Conservation (phyloP, 2,329 filamentous ascomycete genomes). For the Ceratocystis papillata region DNA sequence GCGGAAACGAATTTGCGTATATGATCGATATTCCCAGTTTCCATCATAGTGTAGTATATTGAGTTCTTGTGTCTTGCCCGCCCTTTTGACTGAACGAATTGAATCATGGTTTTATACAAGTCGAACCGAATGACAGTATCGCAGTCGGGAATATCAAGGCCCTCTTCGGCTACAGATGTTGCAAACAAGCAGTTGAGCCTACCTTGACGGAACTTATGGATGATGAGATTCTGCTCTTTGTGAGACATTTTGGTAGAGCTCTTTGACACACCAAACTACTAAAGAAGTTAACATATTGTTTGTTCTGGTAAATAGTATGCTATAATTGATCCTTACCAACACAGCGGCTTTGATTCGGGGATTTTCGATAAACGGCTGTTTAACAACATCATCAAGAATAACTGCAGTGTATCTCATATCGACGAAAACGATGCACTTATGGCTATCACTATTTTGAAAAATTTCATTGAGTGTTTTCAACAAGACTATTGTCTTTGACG, state of each 20-base stretch:
- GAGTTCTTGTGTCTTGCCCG: slow-evolving; percentile 70
- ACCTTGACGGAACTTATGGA: slow-evolving; percentile 53
- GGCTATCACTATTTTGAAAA: slow-evolving; percentile 48
- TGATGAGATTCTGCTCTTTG: slow-evolving; percentile 60
- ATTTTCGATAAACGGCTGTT: slow-evolving; percentile 43
- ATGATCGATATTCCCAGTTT: slow-evolving; percentile 56
- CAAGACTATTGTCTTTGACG: slow-evolving; percentile 61
- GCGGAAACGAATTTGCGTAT: slow-evolving; percentile 47
- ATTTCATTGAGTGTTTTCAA: slow-evolving; percentile 48
- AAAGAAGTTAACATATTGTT: slow-evolving; percentile 32
- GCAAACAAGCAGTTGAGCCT: slow-evolving; percentile 54
- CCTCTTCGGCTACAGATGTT: slow-evolving; percentile 57
- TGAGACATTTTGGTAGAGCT: slow-evolving; percentile 47
- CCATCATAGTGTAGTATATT: slow-evolving; percentile 74
- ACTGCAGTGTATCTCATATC: slow-evolving; percentile 66
- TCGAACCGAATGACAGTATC: slow-evolving; percentile 68
- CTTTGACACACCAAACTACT: slow-evolving; percentile 18
- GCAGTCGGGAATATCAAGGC: slow-evolving; percentile 57
- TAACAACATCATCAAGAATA: slow-evolving; percentile 59
- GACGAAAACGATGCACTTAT: slow-evolving; percentile 81
- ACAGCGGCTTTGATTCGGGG: slow-evolving; percentile 49
- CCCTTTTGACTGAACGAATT: slow-evolving; percentile 88
- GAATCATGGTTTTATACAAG: slow-evolving; percentile 78
- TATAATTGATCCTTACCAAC: slow-evolving; percentile 40
- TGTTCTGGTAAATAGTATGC: neutral